Percentiles rank a stretch among this genome's conserved stretches.
These are phyloP conservation scores for Agaricales sp. DNA, from an alignment of 1,284 basidiomycete genomes.

Conservation along the genomic window DNA sequence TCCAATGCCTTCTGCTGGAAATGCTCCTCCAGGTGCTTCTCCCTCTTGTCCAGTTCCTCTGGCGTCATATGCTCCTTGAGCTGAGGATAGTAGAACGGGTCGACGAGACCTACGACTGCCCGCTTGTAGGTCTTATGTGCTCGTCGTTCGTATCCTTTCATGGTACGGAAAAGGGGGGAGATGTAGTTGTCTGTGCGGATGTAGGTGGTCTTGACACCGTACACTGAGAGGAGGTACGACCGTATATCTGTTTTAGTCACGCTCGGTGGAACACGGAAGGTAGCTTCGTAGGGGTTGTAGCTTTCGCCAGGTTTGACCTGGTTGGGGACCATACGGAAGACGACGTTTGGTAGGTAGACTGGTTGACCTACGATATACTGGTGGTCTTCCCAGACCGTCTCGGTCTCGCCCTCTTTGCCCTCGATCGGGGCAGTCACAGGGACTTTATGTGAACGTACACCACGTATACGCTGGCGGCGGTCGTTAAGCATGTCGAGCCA, in stretches of 20 bases:
- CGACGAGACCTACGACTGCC: slow-evolving; percentile 78
- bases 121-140: slow-evolving; percentile 68
- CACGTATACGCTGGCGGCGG: slow-evolving; percentile 55
- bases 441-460: slow-evolving; percentile 30
- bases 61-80: slow-evolving; percentile 66
- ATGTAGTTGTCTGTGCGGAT: slow-evolving; percentile 88
- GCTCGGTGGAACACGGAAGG: slow-evolving; percentile 79
- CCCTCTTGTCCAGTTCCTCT: slow-evolving; percentile 39
- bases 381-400: neutral
- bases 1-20: slow-evolving; percentile 23
- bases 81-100: slow-evolving; percentile 87
- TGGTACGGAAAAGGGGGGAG: slow-evolving; percentile 36
- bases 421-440: slow-evolving; percentile 12
- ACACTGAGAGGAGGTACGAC: slow-evolving; percentile 75
- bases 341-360: slow-evolving; percentile 83
- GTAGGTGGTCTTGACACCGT: slow-evolving; percentile 85
- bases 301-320: slow-evolving; percentile 65
- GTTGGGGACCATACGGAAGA: slow-evolving; percentile 81
- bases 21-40: slow-evolving; percentile 49
- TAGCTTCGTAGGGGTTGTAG: slow-evolving; percentile 93
- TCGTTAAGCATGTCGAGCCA: slow-evolving; percentile 49
- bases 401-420: slow-evolving; percentile 32
- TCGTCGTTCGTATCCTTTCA: slow-evolving; percentile 15
- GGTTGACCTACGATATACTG: slow-evolving; percentile 54
- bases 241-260: slow-evolving; percentile 90